These are phyloP conservation scores for Fonsecaea erecta DNA, from an alignment of 2,329 filamentous ascomycete genomes.

Conservation along the genomic window DNA sequence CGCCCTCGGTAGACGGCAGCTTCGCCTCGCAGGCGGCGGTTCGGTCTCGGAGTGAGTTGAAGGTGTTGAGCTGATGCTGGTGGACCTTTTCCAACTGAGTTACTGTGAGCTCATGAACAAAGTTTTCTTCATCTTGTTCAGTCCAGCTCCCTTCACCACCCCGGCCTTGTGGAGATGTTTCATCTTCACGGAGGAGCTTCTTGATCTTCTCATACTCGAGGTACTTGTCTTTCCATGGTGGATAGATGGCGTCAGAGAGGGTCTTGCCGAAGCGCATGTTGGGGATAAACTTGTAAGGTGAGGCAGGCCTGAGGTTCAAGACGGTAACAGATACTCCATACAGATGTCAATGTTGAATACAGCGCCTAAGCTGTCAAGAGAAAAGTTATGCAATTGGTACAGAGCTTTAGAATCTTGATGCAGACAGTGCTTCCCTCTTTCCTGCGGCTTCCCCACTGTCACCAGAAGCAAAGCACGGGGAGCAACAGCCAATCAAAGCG, in stretches of 20 bases:
- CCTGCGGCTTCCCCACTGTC: conserved; percentile 3
- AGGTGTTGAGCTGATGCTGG: conserved; percentile 81
- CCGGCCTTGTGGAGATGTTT: conserved; percentile 52
- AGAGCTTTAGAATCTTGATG: not conserved
- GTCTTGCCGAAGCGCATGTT: conserved; percentile 92
- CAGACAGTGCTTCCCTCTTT: not conserved
- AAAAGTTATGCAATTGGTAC: not conserved
- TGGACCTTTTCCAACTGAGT: conserved; percentile 94
- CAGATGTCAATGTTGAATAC: not conserved
- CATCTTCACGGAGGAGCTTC: conserved; percentile 79
- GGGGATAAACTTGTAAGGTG: conserved; percentile 3
- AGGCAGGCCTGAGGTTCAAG: not conserved
- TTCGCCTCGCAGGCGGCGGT: conserved; percentile 71
- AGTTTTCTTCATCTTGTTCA: conserved; percentile 87
- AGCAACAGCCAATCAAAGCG: conserved; percentile 14
- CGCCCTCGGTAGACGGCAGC: conserved; percentile 58
- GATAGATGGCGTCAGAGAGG: conserved; percentile 76
- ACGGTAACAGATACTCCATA: conserved; percentile 10
- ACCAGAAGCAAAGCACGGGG: conserved; percentile 2
- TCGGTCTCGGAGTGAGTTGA: conserved; percentile 79
- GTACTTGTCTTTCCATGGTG: conserved; percentile 90
- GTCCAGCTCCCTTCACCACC: conserved; percentile 74
- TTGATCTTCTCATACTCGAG: conserved; percentile 96
- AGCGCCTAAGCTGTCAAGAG: not conserved
- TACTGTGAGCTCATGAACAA: conserved; percentile 94